These are phyloP conservation scores for Clavispora phyllophila DNA, from an alignment of 805 yeast species.

Conservation along the genomic window DNA sequence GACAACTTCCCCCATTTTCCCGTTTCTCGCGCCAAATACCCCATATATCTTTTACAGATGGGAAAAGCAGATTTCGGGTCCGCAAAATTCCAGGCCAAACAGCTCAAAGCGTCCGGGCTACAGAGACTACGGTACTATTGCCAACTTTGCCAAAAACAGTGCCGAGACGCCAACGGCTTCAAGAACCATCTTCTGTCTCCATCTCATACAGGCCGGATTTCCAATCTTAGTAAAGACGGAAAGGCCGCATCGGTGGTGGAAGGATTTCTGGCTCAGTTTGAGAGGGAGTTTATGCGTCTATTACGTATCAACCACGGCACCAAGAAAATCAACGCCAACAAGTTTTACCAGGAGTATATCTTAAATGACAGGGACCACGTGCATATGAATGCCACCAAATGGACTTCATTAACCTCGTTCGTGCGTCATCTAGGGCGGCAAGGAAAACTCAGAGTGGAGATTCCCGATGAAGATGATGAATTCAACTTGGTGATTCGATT, in stretches of 20 bases:
- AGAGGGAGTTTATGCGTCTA: slow-evolving; percentile 56
- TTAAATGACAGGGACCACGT: slow-evolving; percentile 69
- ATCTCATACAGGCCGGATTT: slow-evolving; percentile 59
- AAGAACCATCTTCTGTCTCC: slow-evolving; percentile 84
- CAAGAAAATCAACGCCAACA: slow-evolving; percentile 71
- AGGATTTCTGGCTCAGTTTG: slow-evolving; percentile 56
- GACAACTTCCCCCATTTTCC: no score
- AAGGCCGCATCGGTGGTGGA: slow-evolving; percentile 47
- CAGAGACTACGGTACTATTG: slow-evolving; percentile 87
- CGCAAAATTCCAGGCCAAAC: slow-evolving; percentile 66
- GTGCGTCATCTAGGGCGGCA: slow-evolving; percentile 53
- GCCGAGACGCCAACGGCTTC: slow-evolving; percentile 94
- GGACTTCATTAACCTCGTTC: slow-evolving; percentile 67
- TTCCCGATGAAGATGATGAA: slow-evolving; percentile 29
- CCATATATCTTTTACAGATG: slow-evolving; percentile 12
- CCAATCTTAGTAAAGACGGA: slow-evolving; percentile 27
- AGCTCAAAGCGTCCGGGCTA: slow-evolving; percentile 76
- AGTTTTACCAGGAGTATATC: slow-evolving; percentile 87
- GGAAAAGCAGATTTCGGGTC: slow-evolving; percentile 36
- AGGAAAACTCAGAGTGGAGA: slow-evolving; percentile 49
- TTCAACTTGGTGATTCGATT: slow-evolving; percentile 30
- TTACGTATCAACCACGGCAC: slow-evolving; percentile 74
- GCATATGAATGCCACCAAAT: slow-evolving; percentile 86
- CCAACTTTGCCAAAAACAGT: slow-evolving; percentile 87
- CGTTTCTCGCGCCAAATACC: no score